These are phyloP conservation scores for Saksenaea oblongispora DNA, from an alignment of 371 early-diverging fungal genomes.

Conservation along the genomic window DNA sequence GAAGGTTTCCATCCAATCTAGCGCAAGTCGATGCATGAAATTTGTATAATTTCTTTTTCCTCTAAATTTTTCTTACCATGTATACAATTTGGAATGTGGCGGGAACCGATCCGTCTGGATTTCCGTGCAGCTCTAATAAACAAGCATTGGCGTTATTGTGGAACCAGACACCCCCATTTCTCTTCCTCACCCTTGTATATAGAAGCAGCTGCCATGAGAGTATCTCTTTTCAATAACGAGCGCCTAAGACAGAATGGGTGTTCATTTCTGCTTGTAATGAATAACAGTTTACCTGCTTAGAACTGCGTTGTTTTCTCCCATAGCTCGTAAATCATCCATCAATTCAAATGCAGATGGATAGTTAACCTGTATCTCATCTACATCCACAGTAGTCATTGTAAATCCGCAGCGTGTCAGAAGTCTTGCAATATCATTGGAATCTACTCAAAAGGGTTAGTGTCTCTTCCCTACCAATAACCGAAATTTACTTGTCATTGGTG, in stretches of 20 bases:
- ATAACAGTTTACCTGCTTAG: slow-evolving; percentile 57
- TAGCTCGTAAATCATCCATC: slow-evolving; percentile 85
- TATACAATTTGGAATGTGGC: slow-evolving; percentile 93
- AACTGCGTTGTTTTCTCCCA: slow-evolving; percentile 96
- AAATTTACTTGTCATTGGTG: slow-evolving; percentile 81
- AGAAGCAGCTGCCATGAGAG: slow-evolving; percentile 81
- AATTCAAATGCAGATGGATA: slow-evolving; percentile 93
- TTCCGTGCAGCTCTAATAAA: slow-evolving; percentile 79
- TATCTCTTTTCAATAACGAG: slow-evolving; percentile 75
- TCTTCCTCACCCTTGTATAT: slow-evolving; percentile 78
- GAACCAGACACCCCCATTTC: background rate
- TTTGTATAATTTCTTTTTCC: background rate
- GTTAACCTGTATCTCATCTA: slow-evolving; percentile 89
- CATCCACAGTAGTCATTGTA: slow-evolving; percentile 89
- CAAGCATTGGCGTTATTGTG: background rate
- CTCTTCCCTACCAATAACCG: background rate
- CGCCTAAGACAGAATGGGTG: slow-evolving; percentile 36
- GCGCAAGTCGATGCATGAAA: slow-evolving; percentile 2
- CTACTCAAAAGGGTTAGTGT: slow-evolving; percentile 24
- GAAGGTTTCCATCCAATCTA: slow-evolving; percentile 92
- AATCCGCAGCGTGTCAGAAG: slow-evolving; percentile 86
- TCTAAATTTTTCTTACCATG: slow-evolving; percentile 61
- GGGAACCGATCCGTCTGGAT: slow-evolving; percentile 88
- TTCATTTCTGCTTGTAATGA: background rate
- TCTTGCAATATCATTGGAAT: slow-evolving; percentile 80